phyloP scores from a whole-genome alignment of 805 yeast genomes.

The Candida cerambycidarum region DNA sequence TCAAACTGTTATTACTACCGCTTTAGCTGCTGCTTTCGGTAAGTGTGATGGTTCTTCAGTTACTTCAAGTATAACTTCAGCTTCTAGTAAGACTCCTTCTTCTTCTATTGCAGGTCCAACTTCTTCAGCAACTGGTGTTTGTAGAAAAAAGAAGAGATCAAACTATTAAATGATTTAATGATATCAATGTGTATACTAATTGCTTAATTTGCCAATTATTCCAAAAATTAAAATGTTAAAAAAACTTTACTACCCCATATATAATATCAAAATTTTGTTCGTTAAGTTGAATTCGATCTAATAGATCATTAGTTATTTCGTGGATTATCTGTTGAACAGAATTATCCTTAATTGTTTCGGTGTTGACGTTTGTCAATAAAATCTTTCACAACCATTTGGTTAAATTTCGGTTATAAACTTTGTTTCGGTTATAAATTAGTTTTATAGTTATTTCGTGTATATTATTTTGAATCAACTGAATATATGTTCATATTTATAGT shows the following conservation, averaged over 20 bases:
- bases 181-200: conserved; percentile 2
- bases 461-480: conserved; percentile 6
- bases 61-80: conserved; percentile 24
- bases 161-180: conserved; percentile 17
- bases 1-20: conserved; percentile 40
- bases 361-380: not conserved
- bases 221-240: not conserved
- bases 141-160: conserved; percentile 28
- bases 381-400: not conserved
- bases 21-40: conserved; percentile 43
- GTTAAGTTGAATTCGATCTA: conserved; percentile 1
- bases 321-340: conserved; percentile 14
- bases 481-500: conserved; percentile 5
- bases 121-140: conserved; percentile 14
- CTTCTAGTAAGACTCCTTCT: conserved; percentile 19
- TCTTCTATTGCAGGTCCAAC: conserved; percentile 14
- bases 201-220: not conserved
- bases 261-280: conserved; percentile 6
- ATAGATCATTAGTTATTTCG: conserved; percentile 4
- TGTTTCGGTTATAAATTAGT: conserved; percentile 2
- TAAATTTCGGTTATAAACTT: not conserved
- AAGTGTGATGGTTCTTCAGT: conserved; percentile 33
- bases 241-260: conserved; percentile 5
- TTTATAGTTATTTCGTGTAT: conserved; percentile 3
- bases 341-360: conserved; percentile 1